Conservation (phyloP, 768 basidiomycete genomes). For the Serendipita sp. region DNA sequence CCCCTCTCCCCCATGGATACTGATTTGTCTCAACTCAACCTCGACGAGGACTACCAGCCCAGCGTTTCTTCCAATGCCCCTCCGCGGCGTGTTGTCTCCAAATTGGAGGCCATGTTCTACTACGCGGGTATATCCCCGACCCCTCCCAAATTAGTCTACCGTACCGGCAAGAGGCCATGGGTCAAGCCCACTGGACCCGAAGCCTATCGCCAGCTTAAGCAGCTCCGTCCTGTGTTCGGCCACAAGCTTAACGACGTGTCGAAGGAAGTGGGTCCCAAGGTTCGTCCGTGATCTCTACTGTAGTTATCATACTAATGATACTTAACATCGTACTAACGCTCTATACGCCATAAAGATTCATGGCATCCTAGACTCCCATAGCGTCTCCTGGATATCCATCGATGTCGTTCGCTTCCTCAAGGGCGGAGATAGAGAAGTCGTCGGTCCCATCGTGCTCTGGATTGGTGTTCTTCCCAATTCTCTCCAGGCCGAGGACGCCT, state of each 20-base stretch:
- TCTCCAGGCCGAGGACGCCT: slow-evolving; percentile 19
- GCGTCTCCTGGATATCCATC: slow-evolving; percentile 16
- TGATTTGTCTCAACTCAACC: no score
- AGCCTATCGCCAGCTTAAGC: slow-evolving; percentile 16
- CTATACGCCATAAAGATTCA: no score
- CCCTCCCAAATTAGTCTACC: slow-evolving; percentile 16
- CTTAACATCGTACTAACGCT: no score
- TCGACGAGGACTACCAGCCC: no score
- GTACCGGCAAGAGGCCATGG: slow-evolving; percentile 15
- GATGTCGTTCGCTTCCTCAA: slow-evolving; percentile 17
- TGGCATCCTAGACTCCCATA: slow-evolving; percentile 12
- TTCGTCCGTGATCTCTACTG: no score
- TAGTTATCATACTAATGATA: no score
- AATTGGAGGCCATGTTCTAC: slow-evolving; percentile 16
- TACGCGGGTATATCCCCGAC: slow-evolving; percentile 15
- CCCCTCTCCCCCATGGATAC: no score
- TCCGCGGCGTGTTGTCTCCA: slow-evolving; percentile 15
- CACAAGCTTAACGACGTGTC: slow-evolving; percentile 15
- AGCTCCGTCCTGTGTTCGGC: slow-evolving; percentile 16
- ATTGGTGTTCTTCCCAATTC: slow-evolving; percentile 22
- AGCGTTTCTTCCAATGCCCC: slow-evolving; percentile 3
- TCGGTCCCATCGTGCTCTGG: slow-evolving; percentile 19
- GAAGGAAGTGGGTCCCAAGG: slow-evolving; percentile 15
- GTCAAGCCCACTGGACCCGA: slow-evolving; percentile 15
- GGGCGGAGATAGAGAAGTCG: slow-evolving; percentile 11